Evolutionary conservation across 202 grass and related monocot genomes (phyloP), one percentile per base, ranked within the genome.

Genomic region (Panicum hallii): DNA sequence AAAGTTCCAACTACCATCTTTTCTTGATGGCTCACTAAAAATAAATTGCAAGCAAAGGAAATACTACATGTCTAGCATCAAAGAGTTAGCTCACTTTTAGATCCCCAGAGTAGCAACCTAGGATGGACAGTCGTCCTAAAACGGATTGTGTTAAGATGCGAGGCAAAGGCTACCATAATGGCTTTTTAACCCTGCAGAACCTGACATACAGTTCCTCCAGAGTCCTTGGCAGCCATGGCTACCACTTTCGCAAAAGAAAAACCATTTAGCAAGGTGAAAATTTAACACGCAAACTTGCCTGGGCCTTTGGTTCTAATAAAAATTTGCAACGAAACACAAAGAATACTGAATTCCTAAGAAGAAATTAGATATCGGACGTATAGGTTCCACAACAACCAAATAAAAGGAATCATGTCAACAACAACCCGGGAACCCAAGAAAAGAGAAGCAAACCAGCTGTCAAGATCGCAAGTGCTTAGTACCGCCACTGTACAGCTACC

Each of bases 1-100:
- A 72, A 87, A 91, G 56, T 84, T 91, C 46, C 54, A 70, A 50
- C 40, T 17, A 65, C 67, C 10, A 48, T 64, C 45, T 63, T 84
- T 81, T 64, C 19, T 23, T 15, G 87, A 83, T 26, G 12, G 8
- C 52, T 68, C 49, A 68, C 16, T 16, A 83, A 67, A 75, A 41
- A 45, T 46, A 70, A 40, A 56, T 49, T 58, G 42, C 50, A 66
- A 80, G 28, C 22, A 66, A 70, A 75, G 62, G 53, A 75, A 73
- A 45, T 62, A 34, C 23, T 62, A 13, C 67, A 38, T 74, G 67
- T 22, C 23, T 74, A 79, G 43, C 61, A 87, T 41, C 43, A 70
- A 43, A 54, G 30, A 85, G 43, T 11, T 16, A 47, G 41, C 50
- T 28, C 42, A 30, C 16, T 67, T 87, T 45, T 58, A 60, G 11